Percentiles rank a stretch among this genome's conserved stretches.
phyloP scores from a whole-genome alignment of 805 yeast species.

The Starmera dryadoides region DNA sequence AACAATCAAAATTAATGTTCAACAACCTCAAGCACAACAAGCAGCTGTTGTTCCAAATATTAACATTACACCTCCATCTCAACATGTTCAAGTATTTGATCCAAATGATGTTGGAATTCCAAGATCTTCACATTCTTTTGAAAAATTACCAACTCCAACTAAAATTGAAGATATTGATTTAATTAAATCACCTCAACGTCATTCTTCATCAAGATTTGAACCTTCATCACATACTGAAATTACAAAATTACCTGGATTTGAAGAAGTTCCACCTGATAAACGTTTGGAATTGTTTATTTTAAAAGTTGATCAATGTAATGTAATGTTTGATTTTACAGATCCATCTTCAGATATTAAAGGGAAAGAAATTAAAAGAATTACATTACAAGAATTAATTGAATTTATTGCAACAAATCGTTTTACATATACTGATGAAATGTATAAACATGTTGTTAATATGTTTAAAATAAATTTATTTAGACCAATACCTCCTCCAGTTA shows the following conservation, averaged over 20 bases:
- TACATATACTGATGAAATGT: conserved; percentile 85
- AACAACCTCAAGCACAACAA: neutral
- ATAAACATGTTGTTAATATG: conserved; percentile 82
- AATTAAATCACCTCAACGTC: conserved; percentile 82
- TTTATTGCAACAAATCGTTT: conserved; percentile 79
- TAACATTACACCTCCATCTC: conserved; percentile 10
- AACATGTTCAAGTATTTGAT: conserved; percentile 5
- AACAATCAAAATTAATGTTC: neutral
- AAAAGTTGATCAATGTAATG: conserved; percentile 91
- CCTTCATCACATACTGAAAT: conserved; percentile 60
- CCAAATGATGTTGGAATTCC: conserved; percentile 19
- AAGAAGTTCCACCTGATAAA: conserved; percentile 81
- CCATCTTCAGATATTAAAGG: conserved; percentile 89
- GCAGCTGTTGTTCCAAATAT: neutral
- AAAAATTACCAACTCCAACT: conserved; percentile 51
- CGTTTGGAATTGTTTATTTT: conserved; percentile 73
- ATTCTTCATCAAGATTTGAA: conserved; percentile 87
- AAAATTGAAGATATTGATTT: conserved; percentile 69
- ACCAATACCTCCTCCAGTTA: conserved; percentile 97
- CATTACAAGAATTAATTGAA: conserved; percentile 84
- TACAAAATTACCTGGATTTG: conserved; percentile 76
- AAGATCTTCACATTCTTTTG: conserved; percentile 45
- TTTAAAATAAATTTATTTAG: conserved; percentile 84
- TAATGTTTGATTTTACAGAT: conserved; percentile 89
- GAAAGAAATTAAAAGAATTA: conserved; percentile 82